Conservation (phyloP, 139 green algal genomes). For the Chlorella sp. region DNA sequence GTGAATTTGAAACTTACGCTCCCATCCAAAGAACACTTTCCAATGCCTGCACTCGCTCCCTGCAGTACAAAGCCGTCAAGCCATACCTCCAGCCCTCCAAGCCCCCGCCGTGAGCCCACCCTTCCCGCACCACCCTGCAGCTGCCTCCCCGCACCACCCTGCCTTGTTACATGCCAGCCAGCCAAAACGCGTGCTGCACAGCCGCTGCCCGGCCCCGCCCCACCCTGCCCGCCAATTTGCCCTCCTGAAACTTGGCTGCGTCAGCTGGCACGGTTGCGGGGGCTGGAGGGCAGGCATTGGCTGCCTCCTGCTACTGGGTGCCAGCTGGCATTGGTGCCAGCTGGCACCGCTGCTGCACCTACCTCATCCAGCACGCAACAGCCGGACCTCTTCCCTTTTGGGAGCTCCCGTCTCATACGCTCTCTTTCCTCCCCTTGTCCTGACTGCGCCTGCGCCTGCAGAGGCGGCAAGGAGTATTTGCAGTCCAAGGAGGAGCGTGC, state of each 20-base stretch:
- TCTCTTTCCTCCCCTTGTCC: neutral
- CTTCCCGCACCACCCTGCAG: neutral
- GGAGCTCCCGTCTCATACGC: too few species aligned
- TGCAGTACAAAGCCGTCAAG: constrained; percentile 97
- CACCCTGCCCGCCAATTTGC: neutral
- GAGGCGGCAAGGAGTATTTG: constrained; percentile 49
- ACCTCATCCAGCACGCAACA: too few species aligned
- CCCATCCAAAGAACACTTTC: neutral
- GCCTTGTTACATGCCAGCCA: neutral
- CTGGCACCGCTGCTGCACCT: too few species aligned
- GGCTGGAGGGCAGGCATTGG: too few species aligned
- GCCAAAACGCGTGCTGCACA: neutral
- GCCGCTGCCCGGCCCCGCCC: neutral
- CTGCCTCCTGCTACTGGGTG: too few species aligned
- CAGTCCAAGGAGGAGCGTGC: constrained; percentile 91
- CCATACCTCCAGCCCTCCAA: constrained; percentile 91
- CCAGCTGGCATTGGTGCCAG: too few species aligned
- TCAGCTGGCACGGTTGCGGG: neutral
- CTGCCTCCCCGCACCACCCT: neutral
- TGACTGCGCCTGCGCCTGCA: neutral
- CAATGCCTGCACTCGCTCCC: neutral
- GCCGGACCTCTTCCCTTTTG: too few species aligned
- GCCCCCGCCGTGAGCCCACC: constrained; percentile 43
- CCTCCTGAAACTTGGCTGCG: neutral
- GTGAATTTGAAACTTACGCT: neutral